Conservation (phyloP, 192 early-diverging fungal species). For the Funneliformis geosporum region DNA sequence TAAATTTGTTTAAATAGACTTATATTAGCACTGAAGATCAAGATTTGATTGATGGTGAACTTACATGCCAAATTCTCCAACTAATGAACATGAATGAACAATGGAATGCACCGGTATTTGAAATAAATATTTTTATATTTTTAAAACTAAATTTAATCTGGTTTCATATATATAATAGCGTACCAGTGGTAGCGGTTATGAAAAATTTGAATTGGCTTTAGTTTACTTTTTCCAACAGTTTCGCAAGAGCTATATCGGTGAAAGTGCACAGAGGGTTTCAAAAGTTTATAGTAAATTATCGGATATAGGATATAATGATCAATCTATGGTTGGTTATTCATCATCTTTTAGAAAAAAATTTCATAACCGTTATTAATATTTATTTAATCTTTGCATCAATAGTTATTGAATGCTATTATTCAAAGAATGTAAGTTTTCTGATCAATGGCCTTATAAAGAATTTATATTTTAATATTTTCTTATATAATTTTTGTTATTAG, state of each 20-base stretch:
- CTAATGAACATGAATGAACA: constrained; percentile 69
- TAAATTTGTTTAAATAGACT: constrained; percentile 43
- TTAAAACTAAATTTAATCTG: not conserved
- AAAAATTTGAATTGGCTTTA: constrained; percentile 76
- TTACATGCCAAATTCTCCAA: constrained; percentile 67
- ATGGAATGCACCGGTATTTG: constrained; percentile 47
- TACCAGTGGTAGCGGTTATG: constrained; percentile 51
- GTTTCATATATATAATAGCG: constrained; percentile 34
- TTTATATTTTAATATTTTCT: constrained; percentile 11
- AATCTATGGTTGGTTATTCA: constrained; percentile 38
- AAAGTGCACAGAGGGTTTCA: constrained; percentile 56
- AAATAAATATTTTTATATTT: constrained; percentile 9
- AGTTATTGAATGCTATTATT: not conserved
- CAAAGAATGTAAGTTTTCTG: constrained; percentile 4
- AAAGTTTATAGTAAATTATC: constrained; percentile 69
- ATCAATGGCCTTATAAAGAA: not conserved
- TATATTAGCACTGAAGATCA: constrained; percentile 77
- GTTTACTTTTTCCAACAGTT: constrained; percentile 80
- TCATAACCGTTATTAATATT: not conserved
- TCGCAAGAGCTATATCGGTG: constrained; percentile 80
- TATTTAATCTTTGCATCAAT: not conserved
- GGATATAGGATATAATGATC: constrained; percentile 70
- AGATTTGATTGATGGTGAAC: constrained; percentile 75
- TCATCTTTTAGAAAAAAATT: not conserved
- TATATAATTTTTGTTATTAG: constrained; percentile 45